Base-by-base conservation (phyloP, 2,329 filamentous ascomycete species). In the Ophiostoma fasciatum region DNA sequence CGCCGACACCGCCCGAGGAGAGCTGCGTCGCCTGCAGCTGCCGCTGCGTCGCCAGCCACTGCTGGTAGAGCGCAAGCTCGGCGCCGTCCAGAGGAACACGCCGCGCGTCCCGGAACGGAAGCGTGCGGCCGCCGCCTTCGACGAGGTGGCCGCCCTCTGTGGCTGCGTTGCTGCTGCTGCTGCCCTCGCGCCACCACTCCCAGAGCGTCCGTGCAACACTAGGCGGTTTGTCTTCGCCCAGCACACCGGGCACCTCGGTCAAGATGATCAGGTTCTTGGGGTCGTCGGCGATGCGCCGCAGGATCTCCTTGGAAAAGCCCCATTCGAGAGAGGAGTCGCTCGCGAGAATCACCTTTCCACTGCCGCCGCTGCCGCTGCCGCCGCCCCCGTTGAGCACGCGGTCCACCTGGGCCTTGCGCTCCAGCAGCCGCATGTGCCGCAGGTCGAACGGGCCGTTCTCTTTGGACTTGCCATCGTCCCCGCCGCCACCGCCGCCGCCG, bases 291-390 rank as follows among this genome's bases (percentile, higher is more conserved):
- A 98, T 66, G 9, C 68, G 67, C 44, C 71, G 74, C 33, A 98
- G 60, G 1, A 87, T 66, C 36, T 88, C 77, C 49, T 80, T 83
- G 0, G 90, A 92, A 50, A 94, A 93, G 0, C 90, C 90, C 90
- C 90, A 98, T 48, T 94, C 84, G 15, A 96, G 60, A 21, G 82
- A 92, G 4, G 76, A 71, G 53, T 96, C 88, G 47, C 84, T 94
- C 3, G 90, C 87, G 38, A 98, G 64, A 35, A 98, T 90, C 13
- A 98, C 85, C 36, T 76, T 71, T 5, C 74, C 73, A 27, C 56
- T 50, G 6, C 74, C 73, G 27, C 57, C 50, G 48, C 41, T 59
- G 51, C 22, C 57, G 63, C 7, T 63, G 63, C 1, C 49, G 49
- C 18, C 50, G 19, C 6, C 53, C 20, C 57, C 66, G 48, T 50